Evolutionary conservation across 352 stramenopile genomes (phyloP), one percentile per base, ranked within the genome.

Genomic region (Hyaloperonospora brassicae): DNA sequence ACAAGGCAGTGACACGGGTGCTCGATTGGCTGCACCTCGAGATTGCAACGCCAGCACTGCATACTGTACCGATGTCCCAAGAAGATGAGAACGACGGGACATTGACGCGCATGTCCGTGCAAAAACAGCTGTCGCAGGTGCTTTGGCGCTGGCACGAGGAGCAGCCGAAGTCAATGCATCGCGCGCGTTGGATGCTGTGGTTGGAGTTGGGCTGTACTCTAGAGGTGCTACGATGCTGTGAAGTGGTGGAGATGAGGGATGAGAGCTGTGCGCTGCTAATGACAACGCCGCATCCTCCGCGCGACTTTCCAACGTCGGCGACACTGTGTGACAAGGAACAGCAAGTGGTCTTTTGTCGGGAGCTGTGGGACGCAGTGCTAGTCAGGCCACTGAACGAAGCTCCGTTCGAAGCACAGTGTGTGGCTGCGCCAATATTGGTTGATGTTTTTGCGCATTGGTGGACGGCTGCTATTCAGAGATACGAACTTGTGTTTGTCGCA

Each of bases 381-480:
- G 46, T 14, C 17, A 61, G 55, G 8, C 61, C 64, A 4, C 21
- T 71, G 30, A 12, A 48, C 49, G 57, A 47, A 52, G 44, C 45
- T 51, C 14, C 50, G 30, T 24, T 5, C 9, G 13, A n/a, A 31
- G 23, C 25, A 30, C 2, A 35, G 34, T 21, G 6, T n/a, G 21
- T 44, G 6, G 44, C 47, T 50, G 35, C 52, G 17, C 8, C 27
- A 5, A 34, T 14, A 14, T 54, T 73, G 38, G n/a, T 69, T 12
- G 50, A 61, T 12, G 41, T 60, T 43, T 76, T 59, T 50, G 24
- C 59, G 9, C 48, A 68, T 9, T 76, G 64, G 70, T 64, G 69
- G 57, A 14, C 31, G 2, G 30, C 14, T 23, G 67, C 61, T 3
- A 79, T 79, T 61, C 47, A 36, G 31, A 62, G 57, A 3, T 76